Percentiles rank a stretch among this genome's conserved stretches.
Evolutionary conservation across 441 rosid species (phyloP).

Genomic region (Omphalea diandra): DNA sequence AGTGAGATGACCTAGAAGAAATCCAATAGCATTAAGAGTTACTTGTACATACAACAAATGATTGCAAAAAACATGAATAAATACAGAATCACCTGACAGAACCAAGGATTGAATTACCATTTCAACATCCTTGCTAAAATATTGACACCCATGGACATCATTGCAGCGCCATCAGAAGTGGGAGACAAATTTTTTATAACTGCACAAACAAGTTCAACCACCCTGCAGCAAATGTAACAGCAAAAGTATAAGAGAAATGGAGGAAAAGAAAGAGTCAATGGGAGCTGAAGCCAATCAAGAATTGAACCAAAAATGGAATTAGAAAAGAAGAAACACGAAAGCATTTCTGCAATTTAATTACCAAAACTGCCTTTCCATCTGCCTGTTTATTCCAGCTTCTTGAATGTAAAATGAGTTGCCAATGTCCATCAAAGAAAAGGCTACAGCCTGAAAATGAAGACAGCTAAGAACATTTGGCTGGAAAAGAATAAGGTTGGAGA

Average conservation of each 20-base stretch:
- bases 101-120: constrained; percentile 49
- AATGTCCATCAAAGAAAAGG: constrained; percentile 71
- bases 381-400: constrained; percentile 39
- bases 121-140: constrained; percentile 72
- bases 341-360: constrained; percentile 25
- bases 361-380: constrained; percentile 68
- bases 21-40: not conserved
- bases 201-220: constrained; percentile 70
- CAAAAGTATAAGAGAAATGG: not conserved
- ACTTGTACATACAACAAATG: not conserved
- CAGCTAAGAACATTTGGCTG: constrained; percentile 17
- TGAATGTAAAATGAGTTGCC: constrained; percentile 51
- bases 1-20: not conserved
- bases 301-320: constrained; percentile 1
- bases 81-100: constrained; percentile 14
- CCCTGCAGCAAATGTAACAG: constrained; percentile 48
- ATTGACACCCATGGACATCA: constrained; percentile 73
- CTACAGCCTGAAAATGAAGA: constrained; percentile 52
- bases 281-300: constrained; percentile 4
- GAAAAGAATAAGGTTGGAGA: constrained; percentile 22
- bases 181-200: constrained; percentile 59
- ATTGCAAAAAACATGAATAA: constrained; percentile 2
- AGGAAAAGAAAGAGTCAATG: not conserved
- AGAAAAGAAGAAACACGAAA: constrained; percentile 15
- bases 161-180: constrained; percentile 56